Base-by-base conservation (phyloP, 495 filamentous ascomycete genomes). In the Talaromyces nanjingensis region DNA sequence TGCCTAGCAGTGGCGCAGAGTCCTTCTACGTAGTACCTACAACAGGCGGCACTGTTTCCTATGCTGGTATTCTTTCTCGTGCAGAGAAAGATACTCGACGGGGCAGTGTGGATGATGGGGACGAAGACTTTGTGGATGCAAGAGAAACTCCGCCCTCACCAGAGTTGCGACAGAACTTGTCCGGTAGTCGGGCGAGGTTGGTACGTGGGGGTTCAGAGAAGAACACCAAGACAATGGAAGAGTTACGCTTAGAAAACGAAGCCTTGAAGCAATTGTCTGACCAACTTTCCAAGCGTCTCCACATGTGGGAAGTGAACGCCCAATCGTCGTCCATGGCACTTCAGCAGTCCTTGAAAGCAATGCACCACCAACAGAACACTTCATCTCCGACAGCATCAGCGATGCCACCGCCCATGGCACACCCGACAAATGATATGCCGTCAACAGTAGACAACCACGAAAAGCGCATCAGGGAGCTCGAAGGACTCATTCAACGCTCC, bases 11-110 rank as follows among this genome's bases (percentile, higher is more conserved):
- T 25, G 75, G 87, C 20, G 85, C 86, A 39, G 92, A 97, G 70
- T 92, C 88, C 29, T 98, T 98, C 79, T 97, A 97, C 70, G 90
- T 98, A 1, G 94, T 98, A 0, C 94, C 93, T 8, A 87, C 89
- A 0, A 90, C 90, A 5, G 94, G 94, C 29, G 90, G 91, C 63
- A 96, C 92, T 0, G 85, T 90, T 49, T 90, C 91, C 0, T 98
- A 98, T 71, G 93, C 94, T 4, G 89, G 86, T 53, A 96, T 98
- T 29, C 77, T 97, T 1, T 84, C 84, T 8, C 85, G 89, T 63
- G 88, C 86, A 2, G 83, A 89, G 60, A 89, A 87, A 60, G 88
- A 87, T 77, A 76, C 82, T 67, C 75, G 78, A 53, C 63, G 75
- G 45, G 74, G 72, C 60, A 77, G 73, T 53, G 65, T 82, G 3